phyloP scores from a whole-genome alignment of 495 filamentous ascomycete genomes.

The Xylaria curta region DNA sequence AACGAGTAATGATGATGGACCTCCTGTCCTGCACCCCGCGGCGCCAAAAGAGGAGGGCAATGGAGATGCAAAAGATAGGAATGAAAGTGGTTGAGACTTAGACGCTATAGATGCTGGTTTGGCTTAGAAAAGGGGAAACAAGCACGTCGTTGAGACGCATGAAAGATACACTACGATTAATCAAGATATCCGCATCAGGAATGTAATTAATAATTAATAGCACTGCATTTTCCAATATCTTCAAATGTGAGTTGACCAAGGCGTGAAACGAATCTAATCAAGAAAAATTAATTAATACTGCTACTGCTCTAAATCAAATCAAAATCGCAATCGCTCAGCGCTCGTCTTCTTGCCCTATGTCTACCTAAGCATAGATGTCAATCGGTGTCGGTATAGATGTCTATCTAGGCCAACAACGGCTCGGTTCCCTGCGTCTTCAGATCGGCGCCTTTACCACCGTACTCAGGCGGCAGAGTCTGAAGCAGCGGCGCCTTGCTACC shows the following conservation, averaged over 20 bases:
- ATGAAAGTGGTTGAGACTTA: background rate
- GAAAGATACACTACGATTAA: background rate
- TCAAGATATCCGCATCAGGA: background rate
- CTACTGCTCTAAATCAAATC: background rate
- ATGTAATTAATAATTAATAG: background rate
- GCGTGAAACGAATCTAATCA: background rate
- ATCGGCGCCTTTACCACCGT: constrained; percentile 72
- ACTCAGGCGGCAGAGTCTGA: constrained; percentile 66
- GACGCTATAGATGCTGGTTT: background rate
- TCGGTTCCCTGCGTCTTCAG: constrained; percentile 48
- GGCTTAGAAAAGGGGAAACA: background rate
- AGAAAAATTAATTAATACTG: background rate
- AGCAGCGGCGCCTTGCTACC: constrained; percentile 57
- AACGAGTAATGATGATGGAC: background rate
- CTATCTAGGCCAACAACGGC: constrained; percentile 36
- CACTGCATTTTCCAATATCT: background rate
- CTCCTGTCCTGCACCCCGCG: background rate
- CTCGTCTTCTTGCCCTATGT: background rate
- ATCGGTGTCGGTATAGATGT: background rate
- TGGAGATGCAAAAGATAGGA: constrained; percentile 22
- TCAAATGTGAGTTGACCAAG: background rate
- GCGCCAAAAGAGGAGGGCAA: constrained; percentile 1
- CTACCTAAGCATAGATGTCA: background rate
- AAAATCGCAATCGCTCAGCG: background rate
- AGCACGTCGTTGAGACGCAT: background rate